phyloP scores from a whole-genome alignment of 2,329 filamentous ascomycete species.

The Aspergillus texensis region DNA sequence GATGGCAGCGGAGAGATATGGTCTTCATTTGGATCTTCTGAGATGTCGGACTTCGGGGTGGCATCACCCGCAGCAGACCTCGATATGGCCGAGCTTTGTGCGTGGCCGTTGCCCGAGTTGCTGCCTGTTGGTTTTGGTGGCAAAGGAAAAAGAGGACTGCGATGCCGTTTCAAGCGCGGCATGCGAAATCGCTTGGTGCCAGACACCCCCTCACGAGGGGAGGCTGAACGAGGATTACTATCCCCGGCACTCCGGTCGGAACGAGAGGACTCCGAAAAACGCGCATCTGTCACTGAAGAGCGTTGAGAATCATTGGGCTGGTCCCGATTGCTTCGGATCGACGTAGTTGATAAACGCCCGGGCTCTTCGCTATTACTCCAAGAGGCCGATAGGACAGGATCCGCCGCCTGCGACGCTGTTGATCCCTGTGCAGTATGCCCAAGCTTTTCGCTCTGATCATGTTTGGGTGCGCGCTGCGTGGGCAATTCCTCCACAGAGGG shows the following conservation, averaged over 20 bases:
- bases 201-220: slow-evolving; percentile 66
- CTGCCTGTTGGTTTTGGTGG: slow-evolving; percentile 65
- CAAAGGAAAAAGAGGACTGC: slow-evolving; percentile 82
- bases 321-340: slow-evolving; percentile 52
- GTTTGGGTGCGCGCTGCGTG: slow-evolving; percentile 13
- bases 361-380: slow-evolving; percentile 66
- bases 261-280: slow-evolving; percentile 82
- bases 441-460: slow-evolving; percentile 19
- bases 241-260: slow-evolving; percentile 83
- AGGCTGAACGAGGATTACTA: slow-evolving; percentile 60
- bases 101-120: slow-evolving; percentile 17
- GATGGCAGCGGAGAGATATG: slow-evolving; percentile 48
- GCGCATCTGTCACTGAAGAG: slow-evolving; percentile 63
- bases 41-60: slow-evolving; percentile 26
- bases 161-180: slow-evolving; percentile 73
- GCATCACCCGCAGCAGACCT: slow-evolving; percentile 25
- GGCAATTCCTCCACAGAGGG: slow-evolving; percentile 35
- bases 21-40: slow-evolving; percentile 27
- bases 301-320: slow-evolving; percentile 65
- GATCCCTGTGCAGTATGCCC: slow-evolving; percentile 29
- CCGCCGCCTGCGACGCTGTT: slow-evolving; percentile 31
- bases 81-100: slow-evolving; percentile 19
- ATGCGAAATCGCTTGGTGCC: slow-evolving; percentile 80
- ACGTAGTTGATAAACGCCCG: slow-evolving; percentile 51
- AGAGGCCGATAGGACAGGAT: slow-evolving; percentile 37